These are phyloP conservation scores for Taphrina pruni DNA, from an alignment of 1,139 yeast genomes.

Conservation along the genomic window DNA sequence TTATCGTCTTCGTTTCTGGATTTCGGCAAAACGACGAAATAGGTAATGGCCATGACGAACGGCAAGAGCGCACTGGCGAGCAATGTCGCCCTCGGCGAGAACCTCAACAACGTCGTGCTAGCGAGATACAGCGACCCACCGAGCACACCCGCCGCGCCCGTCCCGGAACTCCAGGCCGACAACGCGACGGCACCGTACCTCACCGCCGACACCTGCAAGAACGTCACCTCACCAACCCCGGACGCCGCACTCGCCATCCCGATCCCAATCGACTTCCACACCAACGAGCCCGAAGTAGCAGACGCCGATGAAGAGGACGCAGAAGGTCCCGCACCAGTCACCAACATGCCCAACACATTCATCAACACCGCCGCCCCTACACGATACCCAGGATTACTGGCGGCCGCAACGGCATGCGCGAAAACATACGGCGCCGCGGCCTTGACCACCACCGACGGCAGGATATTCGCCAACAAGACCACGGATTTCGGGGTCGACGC, in stretches of 20 bases:
- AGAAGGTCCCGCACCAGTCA: constrained; percentile 57
- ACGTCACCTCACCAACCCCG: constrained; percentile 89
- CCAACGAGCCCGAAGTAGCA: background rate
- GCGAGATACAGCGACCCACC: constrained; percentile 65
- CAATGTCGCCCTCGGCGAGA: constrained; percentile 58
- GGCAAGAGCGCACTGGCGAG: constrained; percentile 52
- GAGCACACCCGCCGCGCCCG: constrained; percentile 90
- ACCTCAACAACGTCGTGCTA: constrained; percentile 61
- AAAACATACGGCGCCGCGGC: constrained; percentile 63
- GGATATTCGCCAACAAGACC: constrained; percentile 81
- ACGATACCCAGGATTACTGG: constrained; percentile 51
- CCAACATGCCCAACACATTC: constrained; percentile 76
- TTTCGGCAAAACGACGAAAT: constrained; percentile 53
- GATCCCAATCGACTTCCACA: constrained; percentile 65
- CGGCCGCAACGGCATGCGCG: constrained; percentile 20
- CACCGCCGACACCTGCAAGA: constrained; percentile 76
- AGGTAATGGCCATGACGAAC: constrained; percentile 55
- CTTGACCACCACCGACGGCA: constrained; percentile 80
- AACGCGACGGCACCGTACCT: constrained; percentile 59
- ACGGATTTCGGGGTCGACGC: constrained; percentile 80
- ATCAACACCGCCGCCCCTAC: constrained; percentile 62
- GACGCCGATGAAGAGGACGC: no score
- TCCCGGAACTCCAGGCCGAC: constrained; percentile 90
- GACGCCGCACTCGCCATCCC: constrained; percentile 80
- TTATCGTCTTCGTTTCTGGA: constrained; percentile 10